Conservation (phyloP, 306 rosid genomes). For the Rosa chinensis region DNA sequence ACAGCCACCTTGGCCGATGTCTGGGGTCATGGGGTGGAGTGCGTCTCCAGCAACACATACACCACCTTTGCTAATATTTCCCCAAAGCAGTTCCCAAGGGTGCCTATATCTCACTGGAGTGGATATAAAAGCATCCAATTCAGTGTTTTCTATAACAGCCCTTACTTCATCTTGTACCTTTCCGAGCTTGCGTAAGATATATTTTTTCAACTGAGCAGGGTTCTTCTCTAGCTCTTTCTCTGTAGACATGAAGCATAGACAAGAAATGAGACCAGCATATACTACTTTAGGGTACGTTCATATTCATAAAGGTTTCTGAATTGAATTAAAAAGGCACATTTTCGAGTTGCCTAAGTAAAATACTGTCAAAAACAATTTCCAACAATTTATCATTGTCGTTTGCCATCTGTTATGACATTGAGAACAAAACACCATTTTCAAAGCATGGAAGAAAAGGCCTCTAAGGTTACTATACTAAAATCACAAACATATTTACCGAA, state of each 20-base stretch:
- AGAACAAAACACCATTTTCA: not conserved
- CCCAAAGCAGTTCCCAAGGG: no score
- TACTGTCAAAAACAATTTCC: no score
- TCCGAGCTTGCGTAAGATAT: constrained; percentile 31
- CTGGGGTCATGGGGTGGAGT: no score
- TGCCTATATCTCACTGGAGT: constrained; percentile 7
- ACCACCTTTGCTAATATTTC: no score
- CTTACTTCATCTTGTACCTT: constrained; percentile 8
- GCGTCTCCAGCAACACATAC: no score
- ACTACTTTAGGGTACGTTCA: no score
- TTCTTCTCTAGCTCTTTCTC: constrained; percentile 39
- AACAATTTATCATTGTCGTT: not conserved
- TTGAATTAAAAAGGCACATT: no score
- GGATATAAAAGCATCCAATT: constrained; percentile 23
- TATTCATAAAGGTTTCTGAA: no score
- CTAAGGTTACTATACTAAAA: not conserved
- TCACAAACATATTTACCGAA: no score
- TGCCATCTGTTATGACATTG: not conserved
- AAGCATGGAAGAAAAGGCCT: not conserved
- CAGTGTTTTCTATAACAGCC: constrained; percentile 19
- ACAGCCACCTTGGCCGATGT: no score
- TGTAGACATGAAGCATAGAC: constrained; percentile 10
- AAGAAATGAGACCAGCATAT: not conserved
- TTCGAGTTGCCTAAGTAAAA: no score
- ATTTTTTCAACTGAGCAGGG: constrained; percentile 42